Evolutionary conservation across 2,329 filamentous ascomycete genomes (phyloP).

Genomic region (Fusarium vanettenii): DNA sequence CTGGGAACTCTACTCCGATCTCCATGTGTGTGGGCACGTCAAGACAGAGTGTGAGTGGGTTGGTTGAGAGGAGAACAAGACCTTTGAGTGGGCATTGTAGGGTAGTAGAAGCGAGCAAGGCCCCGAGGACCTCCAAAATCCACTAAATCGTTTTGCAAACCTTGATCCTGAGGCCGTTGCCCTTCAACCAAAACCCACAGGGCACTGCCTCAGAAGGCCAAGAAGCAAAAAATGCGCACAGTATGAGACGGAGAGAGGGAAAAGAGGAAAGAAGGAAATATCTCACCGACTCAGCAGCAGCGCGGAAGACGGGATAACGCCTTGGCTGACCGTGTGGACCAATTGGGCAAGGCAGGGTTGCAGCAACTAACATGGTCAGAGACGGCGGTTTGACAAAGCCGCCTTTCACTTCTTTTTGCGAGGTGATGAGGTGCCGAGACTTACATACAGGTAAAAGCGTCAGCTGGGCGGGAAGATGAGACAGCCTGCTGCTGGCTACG

Average conservation of each 20-base stretch:
- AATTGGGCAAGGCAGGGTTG: slow-evolving; percentile 17
- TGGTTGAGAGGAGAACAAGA: background rate
- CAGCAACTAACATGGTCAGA: slow-evolving; percentile 22
- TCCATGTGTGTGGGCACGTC: slow-evolving; percentile 11
- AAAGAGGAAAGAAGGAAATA: background rate
- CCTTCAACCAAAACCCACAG: slow-evolving; percentile 17
- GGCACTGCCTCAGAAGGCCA: slow-evolving; percentile 12
- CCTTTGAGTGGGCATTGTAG: background rate
- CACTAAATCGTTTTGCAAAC: slow-evolving; percentile 30
- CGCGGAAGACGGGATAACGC: background rate
- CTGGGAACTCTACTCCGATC: slow-evolving; percentile 12
- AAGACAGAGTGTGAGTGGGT: slow-evolving; percentile 32
- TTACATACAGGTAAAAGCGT: slow-evolving; percentile 5
- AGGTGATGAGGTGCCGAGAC: background rate
- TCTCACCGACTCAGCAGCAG: background rate
- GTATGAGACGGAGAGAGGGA: slow-evolving; percentile 19
- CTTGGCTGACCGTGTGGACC: slow-evolving; percentile 16
- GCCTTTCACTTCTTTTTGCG: slow-evolving; percentile 7
- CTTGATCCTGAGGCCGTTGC: slow-evolving; percentile 25
- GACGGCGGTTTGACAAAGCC: slow-evolving; percentile 11
- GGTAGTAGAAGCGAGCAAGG: background rate
- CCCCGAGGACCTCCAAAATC: slow-evolving; percentile 9
- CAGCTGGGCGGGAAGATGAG: background rate
- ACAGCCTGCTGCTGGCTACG: slow-evolving; percentile 14
- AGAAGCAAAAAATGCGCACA: slow-evolving; percentile 26